Percentiles rank a stretch among this genome's conserved stretches.
Conservation (phyloP, 139 green algal genomes). For the Mesotaenium endlicherianum region DNA sequence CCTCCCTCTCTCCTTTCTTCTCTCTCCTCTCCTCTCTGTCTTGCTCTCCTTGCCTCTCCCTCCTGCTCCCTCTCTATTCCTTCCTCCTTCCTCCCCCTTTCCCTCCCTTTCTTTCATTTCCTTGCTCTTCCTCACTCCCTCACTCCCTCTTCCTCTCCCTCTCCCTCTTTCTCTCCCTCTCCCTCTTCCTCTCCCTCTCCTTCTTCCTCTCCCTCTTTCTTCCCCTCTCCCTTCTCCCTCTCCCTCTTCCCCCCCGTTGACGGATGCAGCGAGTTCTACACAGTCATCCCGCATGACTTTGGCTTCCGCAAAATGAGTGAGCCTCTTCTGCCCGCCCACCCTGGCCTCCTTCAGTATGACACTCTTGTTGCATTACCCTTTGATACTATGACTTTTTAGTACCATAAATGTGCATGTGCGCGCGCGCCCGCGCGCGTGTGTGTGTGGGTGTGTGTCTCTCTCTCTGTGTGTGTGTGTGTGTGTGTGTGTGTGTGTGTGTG, state of each 20-base stretch:
- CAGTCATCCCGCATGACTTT: not conserved
- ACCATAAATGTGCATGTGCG: too few species aligned
- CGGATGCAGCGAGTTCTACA: conserved; percentile 48
- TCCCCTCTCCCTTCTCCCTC: not conserved
- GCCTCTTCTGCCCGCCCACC: conserved; percentile 19
- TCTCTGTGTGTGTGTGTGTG: too few species aligned
- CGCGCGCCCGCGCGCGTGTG: too few species aligned
- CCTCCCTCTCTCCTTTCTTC: too few species aligned
- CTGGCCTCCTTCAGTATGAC: too few species aligned
- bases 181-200: not conserved
- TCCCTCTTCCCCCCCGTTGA: not conserved
- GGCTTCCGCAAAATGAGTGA: conserved; percentile 20
- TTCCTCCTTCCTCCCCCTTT: not conserved
- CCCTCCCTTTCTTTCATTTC: not conserved
- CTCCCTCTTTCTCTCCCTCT: not conserved
- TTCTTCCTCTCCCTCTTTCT: not conserved
- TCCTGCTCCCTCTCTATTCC: not conserved
- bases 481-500: too few species aligned
- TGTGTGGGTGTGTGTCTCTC: too few species aligned
- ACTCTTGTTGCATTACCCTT: too few species aligned
- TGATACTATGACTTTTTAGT: too few species aligned
- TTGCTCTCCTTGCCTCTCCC: not conserved
- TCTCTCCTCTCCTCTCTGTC: too few species aligned
- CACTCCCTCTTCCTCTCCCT: not conserved
- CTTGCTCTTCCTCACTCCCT: not conserved